These are phyloP conservation scores for Helminthosporium solani DNA, from an alignment of 2,329 filamentous ascomycete species.

Conservation along the genomic window DNA sequence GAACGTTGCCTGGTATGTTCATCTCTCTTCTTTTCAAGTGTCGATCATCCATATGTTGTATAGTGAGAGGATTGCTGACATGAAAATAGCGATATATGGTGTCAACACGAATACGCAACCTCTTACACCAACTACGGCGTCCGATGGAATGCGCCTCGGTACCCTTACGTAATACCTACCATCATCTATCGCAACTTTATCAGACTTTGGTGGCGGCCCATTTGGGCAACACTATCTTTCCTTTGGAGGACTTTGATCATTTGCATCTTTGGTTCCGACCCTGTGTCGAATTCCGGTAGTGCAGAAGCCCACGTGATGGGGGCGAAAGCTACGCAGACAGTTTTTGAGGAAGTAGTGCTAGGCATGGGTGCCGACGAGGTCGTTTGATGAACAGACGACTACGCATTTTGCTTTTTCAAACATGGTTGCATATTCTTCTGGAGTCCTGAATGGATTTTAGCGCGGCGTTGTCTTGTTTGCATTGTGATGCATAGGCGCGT, in stretches of 20 bases:
- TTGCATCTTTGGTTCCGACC: not conserved
- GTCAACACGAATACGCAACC: constrained; percentile 51
- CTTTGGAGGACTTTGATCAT: not conserved
- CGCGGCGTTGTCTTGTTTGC: constrained; percentile 5
- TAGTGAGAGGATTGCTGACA: not conserved
- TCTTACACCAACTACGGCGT: constrained; percentile 54
- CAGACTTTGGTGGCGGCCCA: constrained; percentile 37
- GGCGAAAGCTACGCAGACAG: not conserved
- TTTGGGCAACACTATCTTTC: constrained; percentile 17
- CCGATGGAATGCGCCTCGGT: constrained; percentile 53
- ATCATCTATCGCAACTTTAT: constrained; percentile 49
- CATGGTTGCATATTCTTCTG: not conserved
- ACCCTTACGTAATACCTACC: constrained; percentile 58
- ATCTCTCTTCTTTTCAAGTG: constrained; percentile 6
- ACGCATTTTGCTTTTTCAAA: not conserved
- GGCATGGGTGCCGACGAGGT: constrained; percentile 10
- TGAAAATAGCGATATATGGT: constrained; percentile 48
- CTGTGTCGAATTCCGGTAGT: not conserved
- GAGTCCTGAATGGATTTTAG: constrained; percentile 4
- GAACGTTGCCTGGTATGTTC: constrained; percentile 47
- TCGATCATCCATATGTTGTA: too few species aligned
- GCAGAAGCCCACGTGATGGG: not conserved
- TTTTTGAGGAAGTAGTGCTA: constrained; percentile 2
- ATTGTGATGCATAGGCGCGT: too few species aligned
- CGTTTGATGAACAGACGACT: constrained; percentile 3